Percentiles rank a stretch among this genome's conserved stretches.
phyloP scores from a whole-genome alignment of 1,284 basidiomycete species.

The Puccinia hordei region DNA sequence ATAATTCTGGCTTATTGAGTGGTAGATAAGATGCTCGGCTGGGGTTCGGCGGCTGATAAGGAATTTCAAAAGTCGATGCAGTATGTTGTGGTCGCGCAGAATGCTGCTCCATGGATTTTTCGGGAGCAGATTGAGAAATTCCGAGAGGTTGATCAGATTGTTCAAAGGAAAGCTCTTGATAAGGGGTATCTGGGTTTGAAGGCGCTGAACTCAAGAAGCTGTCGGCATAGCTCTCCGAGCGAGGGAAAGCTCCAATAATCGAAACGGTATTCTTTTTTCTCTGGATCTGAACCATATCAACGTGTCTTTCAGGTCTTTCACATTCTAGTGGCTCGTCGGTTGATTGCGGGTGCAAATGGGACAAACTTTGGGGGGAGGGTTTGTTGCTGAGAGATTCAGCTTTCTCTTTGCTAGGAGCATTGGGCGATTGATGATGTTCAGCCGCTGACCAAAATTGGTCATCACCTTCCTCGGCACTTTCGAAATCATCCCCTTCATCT shows the following conservation, averaged over 20 bases:
- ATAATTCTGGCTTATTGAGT: neutral
- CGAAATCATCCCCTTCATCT: conserved; percentile 36
- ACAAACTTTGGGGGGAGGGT: neutral
- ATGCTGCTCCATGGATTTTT: neutral
- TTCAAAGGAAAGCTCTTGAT: conserved; percentile 23
- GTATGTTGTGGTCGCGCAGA: neutral
- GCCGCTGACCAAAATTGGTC: conserved; percentile 37
- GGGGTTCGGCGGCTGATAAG: neutral
- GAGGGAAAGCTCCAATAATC: conserved; percentile 46
- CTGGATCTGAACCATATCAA: no score
- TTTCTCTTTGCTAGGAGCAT: neutral
- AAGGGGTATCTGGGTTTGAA: neutral
- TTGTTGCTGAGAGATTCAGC: neutral
- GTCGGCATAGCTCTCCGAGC: conserved; percentile 36
- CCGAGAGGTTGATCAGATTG: neutral
- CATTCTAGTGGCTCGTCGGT: neutral
- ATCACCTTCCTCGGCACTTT: conserved; percentile 47
- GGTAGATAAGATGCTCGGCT: neutral
- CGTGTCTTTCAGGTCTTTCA: neutral
- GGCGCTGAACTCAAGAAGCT: conserved; percentile 29
- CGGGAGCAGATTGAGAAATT: neutral
- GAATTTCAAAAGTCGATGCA: neutral
- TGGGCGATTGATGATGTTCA: neutral
- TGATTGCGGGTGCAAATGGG: neutral
- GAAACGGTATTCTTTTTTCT: neutral